These are phyloP conservation scores for Atalantia buxifolia DNA, from an alignment of 345 rosid species.

Conservation along the genomic window DNA sequence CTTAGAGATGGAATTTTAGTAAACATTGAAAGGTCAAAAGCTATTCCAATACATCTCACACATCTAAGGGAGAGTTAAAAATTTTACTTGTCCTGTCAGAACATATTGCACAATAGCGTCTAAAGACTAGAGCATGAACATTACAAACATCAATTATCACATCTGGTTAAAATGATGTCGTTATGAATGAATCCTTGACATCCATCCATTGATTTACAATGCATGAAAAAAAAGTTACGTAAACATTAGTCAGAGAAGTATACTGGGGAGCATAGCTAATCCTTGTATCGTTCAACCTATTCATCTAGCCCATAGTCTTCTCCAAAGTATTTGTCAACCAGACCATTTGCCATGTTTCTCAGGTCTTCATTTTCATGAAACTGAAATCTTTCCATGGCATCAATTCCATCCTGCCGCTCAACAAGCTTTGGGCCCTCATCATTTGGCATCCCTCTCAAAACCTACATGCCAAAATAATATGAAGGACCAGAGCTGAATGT, in stretches of 20 bases:
- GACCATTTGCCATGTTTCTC: constrained; percentile 88
- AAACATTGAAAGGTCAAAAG: background rate
- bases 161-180: too few species aligned
- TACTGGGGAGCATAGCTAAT: background rate
- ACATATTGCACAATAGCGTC: background rate
- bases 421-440: constrained; percentile 85
- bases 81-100: background rate
- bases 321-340: constrained; percentile 85
- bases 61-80: background rate
- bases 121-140: background rate
- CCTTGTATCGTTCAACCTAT: constrained; percentile 9
- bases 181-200: background rate
- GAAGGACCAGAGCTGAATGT: background rate
- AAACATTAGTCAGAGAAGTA: background rate
- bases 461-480: constrained; percentile 36
- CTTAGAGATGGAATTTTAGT: background rate
- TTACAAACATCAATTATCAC: background rate
- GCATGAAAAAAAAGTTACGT: background rate
- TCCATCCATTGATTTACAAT: background rate
- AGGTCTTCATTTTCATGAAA: constrained; percentile 94
- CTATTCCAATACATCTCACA: background rate
- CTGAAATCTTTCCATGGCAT: constrained; percentile 93
- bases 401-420: constrained; percentile 93
- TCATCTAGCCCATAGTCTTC: constrained; percentile 80
- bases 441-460: constrained; percentile 88